Evolutionary conservation across 2,329 filamentous ascomycete species (phyloP), one percentile per base, ranked within the genome.

Genomic region (Trichoderma gracile): DNA sequence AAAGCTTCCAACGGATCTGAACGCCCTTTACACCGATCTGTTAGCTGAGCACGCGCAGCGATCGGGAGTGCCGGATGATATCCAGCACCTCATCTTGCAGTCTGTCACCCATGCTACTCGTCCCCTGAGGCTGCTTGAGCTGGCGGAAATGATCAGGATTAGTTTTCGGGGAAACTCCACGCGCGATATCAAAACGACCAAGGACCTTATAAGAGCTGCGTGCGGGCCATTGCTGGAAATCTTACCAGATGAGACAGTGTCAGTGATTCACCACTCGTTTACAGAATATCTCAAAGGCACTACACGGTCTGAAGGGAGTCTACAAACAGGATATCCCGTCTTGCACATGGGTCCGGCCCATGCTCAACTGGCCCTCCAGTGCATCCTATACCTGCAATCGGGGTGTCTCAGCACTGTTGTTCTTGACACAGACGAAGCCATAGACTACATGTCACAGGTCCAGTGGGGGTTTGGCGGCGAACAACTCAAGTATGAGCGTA

Each of bases 191-290:
- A 69, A 69, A 59, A 65, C 70, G 8, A 72, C 69, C n/a, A 81
- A 81, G 65, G 65, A 73, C 3, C 69, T 79, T 9, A 73, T 80
- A 2, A 71, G 76, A 40, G 69, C 70, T 25, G 74, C 75, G 3
- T 81, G 78, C 66, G 80, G 79, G 0, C 76, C 79, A 5, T 69
- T 83, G 4, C 66, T 82, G 4, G 79, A 82, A 65, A 75, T 81
- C 14, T 70, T 78, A 3, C 74, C 77, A 14, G 78, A 82, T 65
- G 80, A 80, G 54, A 78, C 77, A 0, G 70, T 82, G 23, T 74
- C 73, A 21, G 74, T 82, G 9, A 74, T 82, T 5, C 80, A 83
- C 63, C 80, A 82, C 61, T 81, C 79, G 1, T 76, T 83, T n/a
- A 82, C 80, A 0, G 80, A 82, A 64, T 82, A 77, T 67, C 73